Evolutionary conservation across 108 stramenopile genomes (phyloP).

Genomic region (Cylindrotheca closterium): DNA sequence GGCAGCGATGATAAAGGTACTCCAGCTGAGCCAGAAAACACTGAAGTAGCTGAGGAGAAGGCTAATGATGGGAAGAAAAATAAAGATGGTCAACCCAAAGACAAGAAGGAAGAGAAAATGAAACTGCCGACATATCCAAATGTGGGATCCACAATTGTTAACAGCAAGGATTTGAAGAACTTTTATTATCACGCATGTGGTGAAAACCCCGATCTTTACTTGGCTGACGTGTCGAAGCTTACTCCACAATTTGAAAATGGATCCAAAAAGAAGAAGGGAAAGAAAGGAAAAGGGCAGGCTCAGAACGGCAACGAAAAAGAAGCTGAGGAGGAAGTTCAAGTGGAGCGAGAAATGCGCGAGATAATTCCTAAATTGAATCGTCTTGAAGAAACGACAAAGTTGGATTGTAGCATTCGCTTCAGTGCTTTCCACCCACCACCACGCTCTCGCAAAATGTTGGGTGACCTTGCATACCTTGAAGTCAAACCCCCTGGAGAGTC

Average conservation of each 20-base stretch:
- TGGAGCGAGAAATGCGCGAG: constrained; percentile 24
- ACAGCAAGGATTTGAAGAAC: constrained; percentile 53
- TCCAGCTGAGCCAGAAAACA: constrained; percentile 15
- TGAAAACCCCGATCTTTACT: constrained; percentile 53
- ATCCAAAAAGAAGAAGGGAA: constrained; percentile 48
- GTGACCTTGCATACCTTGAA: constrained; percentile 95
- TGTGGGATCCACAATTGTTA: constrained; percentile 23
- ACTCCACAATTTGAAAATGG: constrained; percentile 5
- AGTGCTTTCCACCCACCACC: constrained; percentile 92
- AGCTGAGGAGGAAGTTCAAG: constrained; percentile 9
- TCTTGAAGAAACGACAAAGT: constrained; percentile 47
- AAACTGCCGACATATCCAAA: constrained; percentile 28
- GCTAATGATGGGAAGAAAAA: constrained; percentile 13
- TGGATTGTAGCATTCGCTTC: constrained; percentile 50
- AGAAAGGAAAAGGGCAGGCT: constrained; percentile 35
- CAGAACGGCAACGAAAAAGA: constrained; percentile 9
- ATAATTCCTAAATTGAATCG: constrained; percentile 48
- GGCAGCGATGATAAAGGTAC: constrained; percentile 17
- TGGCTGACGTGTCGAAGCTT: constrained; percentile 2
- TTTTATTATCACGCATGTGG: constrained; percentile 78
- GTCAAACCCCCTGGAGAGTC: constrained; percentile 55
- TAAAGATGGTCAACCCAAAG: constrained; percentile 17
- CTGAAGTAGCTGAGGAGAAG: constrained; percentile 3
- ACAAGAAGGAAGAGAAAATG: constrained; percentile 16
- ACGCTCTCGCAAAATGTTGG: constrained; percentile 70